Evolutionary conservation across 345 rosid genomes (phyloP).

Genomic region (Hibiscus syriacus): DNA sequence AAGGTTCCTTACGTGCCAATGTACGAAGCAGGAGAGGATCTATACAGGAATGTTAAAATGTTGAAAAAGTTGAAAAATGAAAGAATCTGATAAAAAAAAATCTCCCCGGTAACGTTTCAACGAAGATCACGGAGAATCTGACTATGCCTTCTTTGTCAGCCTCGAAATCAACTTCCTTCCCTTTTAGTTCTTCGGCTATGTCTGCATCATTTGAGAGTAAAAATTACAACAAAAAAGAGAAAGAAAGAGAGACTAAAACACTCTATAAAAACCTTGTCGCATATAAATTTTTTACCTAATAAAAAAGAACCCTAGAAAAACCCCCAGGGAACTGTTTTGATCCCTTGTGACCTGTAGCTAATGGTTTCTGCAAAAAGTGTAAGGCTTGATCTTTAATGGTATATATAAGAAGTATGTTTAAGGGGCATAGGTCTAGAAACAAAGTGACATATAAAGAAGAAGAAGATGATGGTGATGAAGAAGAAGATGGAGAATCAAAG

Average conservation of each 20-base stretch:
- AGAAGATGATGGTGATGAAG: not conserved
- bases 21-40: not conserved
- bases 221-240: not conserved
- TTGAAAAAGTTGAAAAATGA: too few species aligned
- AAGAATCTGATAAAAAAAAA: too few species aligned
- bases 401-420: constrained; percentile 8
- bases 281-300: constrained; percentile 5
- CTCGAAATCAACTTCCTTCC: too few species aligned
- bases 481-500: not conserved
- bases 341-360: constrained; percentile 3
- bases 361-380: constrained; percentile 1
- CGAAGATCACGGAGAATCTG: not conserved
- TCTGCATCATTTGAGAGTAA: constrained; percentile 17
- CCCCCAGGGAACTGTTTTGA: constrained; percentile 16
- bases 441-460: not conserved
- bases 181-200: not conserved
- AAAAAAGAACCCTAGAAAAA: constrained; percentile 7
- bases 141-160: constrained; percentile 1
- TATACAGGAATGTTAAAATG: too few species aligned
- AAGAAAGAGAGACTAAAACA: not conserved
- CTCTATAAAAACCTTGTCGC: not conserved
- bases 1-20: not conserved
- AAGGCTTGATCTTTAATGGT: constrained; percentile 12
- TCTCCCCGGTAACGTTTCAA: not conserved
- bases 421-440: not conserved